Conservation (phyloP, 2,329 filamentous ascomycete species). For the Myotisia sp. region DNA sequence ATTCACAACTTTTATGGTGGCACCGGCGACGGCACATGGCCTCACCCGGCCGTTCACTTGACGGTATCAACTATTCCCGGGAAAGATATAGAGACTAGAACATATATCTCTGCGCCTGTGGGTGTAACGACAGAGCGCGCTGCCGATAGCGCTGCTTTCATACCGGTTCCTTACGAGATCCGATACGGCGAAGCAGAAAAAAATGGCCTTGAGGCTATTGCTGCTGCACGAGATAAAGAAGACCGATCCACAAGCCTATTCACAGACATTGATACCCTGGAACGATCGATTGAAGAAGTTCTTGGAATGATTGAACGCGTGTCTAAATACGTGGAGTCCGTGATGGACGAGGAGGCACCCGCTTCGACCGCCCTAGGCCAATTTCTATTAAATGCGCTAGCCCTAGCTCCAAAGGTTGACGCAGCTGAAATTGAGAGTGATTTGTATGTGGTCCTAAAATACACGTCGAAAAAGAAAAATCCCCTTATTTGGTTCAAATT, state of each 20-base stretch:
- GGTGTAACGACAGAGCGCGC: constrained; percentile 90
- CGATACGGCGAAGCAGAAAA: constrained; percentile 70
- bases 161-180: constrained; percentile 90
- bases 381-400: constrained; percentile 85
- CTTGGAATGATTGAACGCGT: constrained; percentile 82
- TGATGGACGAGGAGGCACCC: constrained; percentile 74
- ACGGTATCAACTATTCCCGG: constrained; percentile 85
- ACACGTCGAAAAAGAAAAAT: no score
- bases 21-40: constrained; percentile 91
- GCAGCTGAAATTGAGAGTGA: constrained; percentile 80
- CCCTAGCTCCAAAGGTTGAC: constrained; percentile 88
- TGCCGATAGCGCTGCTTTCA: constrained; percentile 91
- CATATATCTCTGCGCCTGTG: constrained; percentile 91
- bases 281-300: constrained; percentile 74
- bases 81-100: constrained; percentile 73
- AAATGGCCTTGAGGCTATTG: constrained; percentile 68
- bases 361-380: constrained; percentile 87
- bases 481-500: constrained; percentile 1
- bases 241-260: constrained; percentile 57
- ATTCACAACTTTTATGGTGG: constrained; percentile 99
- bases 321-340: constrained; percentile 78
- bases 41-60: constrained; percentile 92
- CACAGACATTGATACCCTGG: constrained; percentile 79
- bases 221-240: constrained; percentile 66
- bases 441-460: constrained; percentile 58